These are phyloP conservation scores for Aspergillus pseudoviridinutans DNA, from an alignment of 2,329 filamentous ascomycete species.

Conservation along the genomic window DNA sequence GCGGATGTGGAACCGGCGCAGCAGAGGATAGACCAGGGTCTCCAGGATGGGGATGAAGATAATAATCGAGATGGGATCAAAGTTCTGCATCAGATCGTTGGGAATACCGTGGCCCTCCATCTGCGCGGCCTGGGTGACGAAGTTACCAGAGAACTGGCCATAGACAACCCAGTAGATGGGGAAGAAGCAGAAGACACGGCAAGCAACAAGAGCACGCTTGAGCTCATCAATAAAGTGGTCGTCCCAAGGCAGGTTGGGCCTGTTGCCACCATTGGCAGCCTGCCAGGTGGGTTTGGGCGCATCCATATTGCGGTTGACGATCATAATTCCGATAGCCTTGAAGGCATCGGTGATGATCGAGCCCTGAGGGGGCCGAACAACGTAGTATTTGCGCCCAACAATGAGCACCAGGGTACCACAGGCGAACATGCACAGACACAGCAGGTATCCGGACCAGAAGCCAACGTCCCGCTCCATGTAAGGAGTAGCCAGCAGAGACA, in stretches of 20 bases:
- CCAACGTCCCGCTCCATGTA: slow-evolving; percentile 64
- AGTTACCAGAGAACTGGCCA: slow-evolving; percentile 63
- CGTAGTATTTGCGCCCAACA: slow-evolving; percentile 42
- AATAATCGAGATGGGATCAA: slow-evolving; percentile 71
- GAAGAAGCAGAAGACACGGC: slow-evolving; percentile 68
- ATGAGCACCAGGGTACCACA: slow-evolving; percentile 56
- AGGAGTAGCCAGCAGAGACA: slow-evolving; percentile 63
- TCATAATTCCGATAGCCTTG: slow-evolving; percentile 55
- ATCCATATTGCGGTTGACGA: slow-evolving; percentile 51
- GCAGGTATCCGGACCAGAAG: slow-evolving; percentile 63
- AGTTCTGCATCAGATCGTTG: slow-evolving; percentile 73
- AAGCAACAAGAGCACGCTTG: slow-evolving; percentile 62
- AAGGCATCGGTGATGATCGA: slow-evolving; percentile 65
- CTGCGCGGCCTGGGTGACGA: slow-evolving; percentile 60
- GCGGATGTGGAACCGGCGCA: slow-evolving; percentile 59
- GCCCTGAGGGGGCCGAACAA: slow-evolving; percentile 54
- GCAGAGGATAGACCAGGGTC: slow-evolving; percentile 62
- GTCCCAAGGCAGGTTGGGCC: slow-evolving; percentile 54
- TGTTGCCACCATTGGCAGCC: slow-evolving; percentile 45
- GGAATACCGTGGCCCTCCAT: slow-evolving; percentile 66
- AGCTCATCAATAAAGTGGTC: slow-evolving; percentile 70
- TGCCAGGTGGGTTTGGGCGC: slow-evolving; percentile 66
- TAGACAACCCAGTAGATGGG: slow-evolving; percentile 68
- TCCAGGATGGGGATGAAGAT: slow-evolving; percentile 72
- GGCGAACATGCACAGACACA: slow-evolving; percentile 61